phyloP scores from a whole-genome alignment of 2,329 filamentous ascomycete genomes.

The Diplodia sapinea region DNA sequence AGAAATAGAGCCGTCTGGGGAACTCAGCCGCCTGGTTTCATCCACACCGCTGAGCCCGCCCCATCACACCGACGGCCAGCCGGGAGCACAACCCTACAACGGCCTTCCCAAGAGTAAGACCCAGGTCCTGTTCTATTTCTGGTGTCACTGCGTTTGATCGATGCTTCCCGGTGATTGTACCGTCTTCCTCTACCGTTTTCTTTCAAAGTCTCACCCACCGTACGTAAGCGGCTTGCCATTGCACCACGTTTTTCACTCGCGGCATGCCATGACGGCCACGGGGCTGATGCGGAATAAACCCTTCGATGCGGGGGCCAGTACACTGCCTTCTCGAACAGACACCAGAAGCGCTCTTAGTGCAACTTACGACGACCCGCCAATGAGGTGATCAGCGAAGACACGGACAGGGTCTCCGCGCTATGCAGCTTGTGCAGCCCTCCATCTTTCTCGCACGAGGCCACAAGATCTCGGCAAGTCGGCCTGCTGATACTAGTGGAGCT shows the following conservation, averaged over 20 bases:
- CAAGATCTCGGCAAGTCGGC: constrained; percentile 10
- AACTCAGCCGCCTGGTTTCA: background rate
- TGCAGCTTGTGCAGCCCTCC: background rate
- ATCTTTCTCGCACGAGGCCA: constrained; percentile 14
- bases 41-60: background rate
- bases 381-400: background rate
- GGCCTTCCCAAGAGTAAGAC: constrained; percentile 15
- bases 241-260: constrained; percentile 12
- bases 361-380: background rate
- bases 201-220: constrained; percentile 14
- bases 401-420: background rate
- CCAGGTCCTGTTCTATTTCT: constrained; percentile 19
- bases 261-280: constrained; percentile 11
- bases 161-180: constrained; percentile 9
- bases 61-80: background rate
- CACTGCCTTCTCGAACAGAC: constrained; percentile 20
- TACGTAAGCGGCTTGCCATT: constrained; percentile 18
- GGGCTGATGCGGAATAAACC: background rate
- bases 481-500: background rate
- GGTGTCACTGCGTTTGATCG: constrained; percentile 14
- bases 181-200: background rate
- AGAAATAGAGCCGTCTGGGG: background rate
- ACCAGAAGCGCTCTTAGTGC: background rate
- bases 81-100: background rate
- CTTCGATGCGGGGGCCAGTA: constrained; percentile 7